Percentiles rank a stretch among this genome's conserved stretches.
Evolutionary conservation across 768 basidiomycete genomes (phyloP).

Genomic region (Russula compacta): DNA sequence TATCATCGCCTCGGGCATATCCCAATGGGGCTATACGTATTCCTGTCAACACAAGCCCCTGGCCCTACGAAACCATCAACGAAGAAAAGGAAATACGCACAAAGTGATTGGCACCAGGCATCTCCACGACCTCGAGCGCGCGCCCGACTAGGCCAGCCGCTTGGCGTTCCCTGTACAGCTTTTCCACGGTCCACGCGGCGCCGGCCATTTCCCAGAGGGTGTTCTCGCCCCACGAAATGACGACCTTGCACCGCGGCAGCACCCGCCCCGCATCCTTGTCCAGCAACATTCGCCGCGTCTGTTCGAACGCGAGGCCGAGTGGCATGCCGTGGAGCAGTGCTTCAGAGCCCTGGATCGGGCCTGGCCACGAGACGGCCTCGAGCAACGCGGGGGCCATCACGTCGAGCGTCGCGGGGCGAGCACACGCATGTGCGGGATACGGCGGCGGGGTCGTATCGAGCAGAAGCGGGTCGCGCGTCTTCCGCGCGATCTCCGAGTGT

Average conservation of each 20-base stretch:
- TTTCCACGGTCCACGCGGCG: slow-evolving; percentile 16
- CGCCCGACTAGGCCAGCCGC: slow-evolving; percentile 5
- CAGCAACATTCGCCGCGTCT: slow-evolving; percentile 11
- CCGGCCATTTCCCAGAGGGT: slow-evolving; percentile 15
- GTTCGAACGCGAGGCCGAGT: slow-evolving; percentile 5
- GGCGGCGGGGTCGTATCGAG: slow-evolving; percentile 12
- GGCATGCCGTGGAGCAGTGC: slow-evolving; percentile 12
- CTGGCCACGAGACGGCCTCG: slow-evolving; percentile 14
- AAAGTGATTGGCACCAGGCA: slow-evolving; percentile 19
- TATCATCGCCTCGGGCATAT: slow-evolving; percentile 13
- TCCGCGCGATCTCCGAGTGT: slow-evolving; percentile 5
- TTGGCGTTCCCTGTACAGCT: slow-evolving; percentile 9
- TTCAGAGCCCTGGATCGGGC: slow-evolving; percentile 15
- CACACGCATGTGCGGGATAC: background rate
- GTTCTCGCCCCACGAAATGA: slow-evolving; percentile 15
- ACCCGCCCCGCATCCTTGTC: slow-evolving; percentile 1
- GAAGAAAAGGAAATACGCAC: background rate
- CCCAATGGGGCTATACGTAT: slow-evolving; percentile 15
- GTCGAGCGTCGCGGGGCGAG: slow-evolving; percentile 15
- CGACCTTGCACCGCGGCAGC: slow-evolving; percentile 17
- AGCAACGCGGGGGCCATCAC: slow-evolving; percentile 8
- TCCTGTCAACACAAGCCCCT: background rate
- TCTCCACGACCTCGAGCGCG: slow-evolving; percentile 11
- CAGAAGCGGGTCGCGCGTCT: background rate
- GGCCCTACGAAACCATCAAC: too few relatives aligned